Evolutionary conservation across 345 rosid genomes (phyloP).

Genomic region (Pistacia atlantica): DNA sequence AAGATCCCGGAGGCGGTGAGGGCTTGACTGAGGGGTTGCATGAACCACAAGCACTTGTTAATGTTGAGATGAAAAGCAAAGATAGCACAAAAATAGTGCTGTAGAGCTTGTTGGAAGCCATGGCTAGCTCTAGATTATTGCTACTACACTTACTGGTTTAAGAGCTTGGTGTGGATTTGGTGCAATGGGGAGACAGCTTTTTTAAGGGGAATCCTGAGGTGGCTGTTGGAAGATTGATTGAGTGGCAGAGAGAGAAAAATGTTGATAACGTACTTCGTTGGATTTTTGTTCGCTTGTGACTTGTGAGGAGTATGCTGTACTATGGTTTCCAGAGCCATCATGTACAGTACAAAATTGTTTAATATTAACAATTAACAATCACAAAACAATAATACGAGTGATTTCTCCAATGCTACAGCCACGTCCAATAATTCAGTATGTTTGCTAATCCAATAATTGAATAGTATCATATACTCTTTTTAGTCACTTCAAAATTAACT

Average conservation of each 20-base stretch:
- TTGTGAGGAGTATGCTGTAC: neutral
- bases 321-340: neutral
- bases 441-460: neutral
- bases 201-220: conserved; percentile 47
- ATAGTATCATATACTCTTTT: neutral
- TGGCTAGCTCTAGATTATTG: conserved; percentile 8
- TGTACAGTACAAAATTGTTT: neutral
- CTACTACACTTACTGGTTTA: neutral
- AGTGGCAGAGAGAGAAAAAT: conserved; percentile 40
- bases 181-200: neutral
- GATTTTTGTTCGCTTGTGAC: conserved; percentile 36
- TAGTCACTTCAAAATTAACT: too few relatives aligned
- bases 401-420: neutral
- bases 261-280: conserved; percentile 27
- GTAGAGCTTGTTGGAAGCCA: conserved; percentile 42
- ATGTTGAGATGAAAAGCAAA: conserved; percentile 34
- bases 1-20: conserved; percentile 15
- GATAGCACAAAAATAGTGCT: conserved; percentile 31
- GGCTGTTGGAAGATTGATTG: conserved; percentile 26
- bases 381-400: neutral
- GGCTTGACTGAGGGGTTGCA: conserved; percentile 16
- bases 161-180: neutral
- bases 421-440: neutral
- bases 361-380: neutral
- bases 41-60: conserved; percentile 33